Conservation (phyloP, 805 yeast genomes). For the Ogataea allantospora region DNA sequence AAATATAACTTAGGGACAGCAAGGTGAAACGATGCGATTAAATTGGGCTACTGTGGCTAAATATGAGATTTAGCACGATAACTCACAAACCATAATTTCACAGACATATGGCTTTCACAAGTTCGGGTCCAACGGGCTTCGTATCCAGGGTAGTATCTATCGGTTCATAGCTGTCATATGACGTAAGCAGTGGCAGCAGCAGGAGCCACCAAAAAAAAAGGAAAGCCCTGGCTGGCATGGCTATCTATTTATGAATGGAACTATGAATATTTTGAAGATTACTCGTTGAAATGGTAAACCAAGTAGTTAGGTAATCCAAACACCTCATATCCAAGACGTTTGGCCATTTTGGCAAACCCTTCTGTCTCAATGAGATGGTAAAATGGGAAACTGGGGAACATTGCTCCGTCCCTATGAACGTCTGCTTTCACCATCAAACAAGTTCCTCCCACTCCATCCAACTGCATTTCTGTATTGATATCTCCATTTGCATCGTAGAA, state of each 20-base stretch:
- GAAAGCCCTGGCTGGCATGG: not conserved
- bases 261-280: not conserved
- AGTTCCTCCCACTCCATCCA: slow-evolving; percentile 99
- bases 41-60: not conserved
- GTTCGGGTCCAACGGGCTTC: too few relatives aligned
- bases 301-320: slow-evolving; percentile 92
- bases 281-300: slow-evolving; percentile 89
- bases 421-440: slow-evolving; percentile 95
- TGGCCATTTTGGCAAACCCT: slow-evolving; percentile 98
- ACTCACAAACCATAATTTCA: too few relatives aligned
- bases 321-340: slow-evolving; percentile 86
- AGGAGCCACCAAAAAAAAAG: too few relatives aligned
- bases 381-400: slow-evolving; percentile 98
- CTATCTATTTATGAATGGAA: not conserved
- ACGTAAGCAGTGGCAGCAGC: not conserved
- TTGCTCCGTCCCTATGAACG: slow-evolving; percentile 98
- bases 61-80: not conserved
- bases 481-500: slow-evolving; percentile 69
- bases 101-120: too few relatives aligned
- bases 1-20: slow-evolving; percentile 2
- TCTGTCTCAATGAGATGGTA: slow-evolving; percentile 96
- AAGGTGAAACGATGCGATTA: slow-evolving; percentile 4
- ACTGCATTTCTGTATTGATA: slow-evolving; percentile 63
- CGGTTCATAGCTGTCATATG: not conserved
- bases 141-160: too few relatives aligned